Evolutionary conservation across 352 stramenopile genomes (phyloP).

Genomic region (Pythium rhizo-oryzae): DNA sequence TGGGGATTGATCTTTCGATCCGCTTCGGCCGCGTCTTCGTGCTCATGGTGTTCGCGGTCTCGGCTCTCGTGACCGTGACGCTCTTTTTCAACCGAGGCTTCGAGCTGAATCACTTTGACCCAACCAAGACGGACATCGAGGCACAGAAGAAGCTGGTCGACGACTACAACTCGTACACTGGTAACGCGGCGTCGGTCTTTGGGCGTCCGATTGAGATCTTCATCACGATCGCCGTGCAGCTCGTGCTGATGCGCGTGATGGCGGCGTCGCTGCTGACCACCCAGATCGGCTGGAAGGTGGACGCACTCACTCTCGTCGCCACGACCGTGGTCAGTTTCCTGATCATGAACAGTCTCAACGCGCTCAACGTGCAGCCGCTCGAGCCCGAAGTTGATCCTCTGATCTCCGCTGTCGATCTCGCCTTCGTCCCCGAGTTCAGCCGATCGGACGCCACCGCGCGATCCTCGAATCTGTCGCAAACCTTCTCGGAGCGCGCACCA

Average conservation of each 20-base stretch:
- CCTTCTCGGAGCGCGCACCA: background rate
- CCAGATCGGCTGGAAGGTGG: background rate
- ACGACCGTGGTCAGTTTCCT: too few relatives aligned
- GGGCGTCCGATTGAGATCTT: background rate
- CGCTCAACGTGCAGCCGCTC: slow-evolving; percentile 13
- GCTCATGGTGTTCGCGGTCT: background rate
- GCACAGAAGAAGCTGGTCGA: slow-evolving; percentile 12
- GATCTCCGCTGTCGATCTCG: background rate
- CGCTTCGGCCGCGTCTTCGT: background rate
- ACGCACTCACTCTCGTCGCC: background rate
- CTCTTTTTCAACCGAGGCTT: too few relatives aligned
- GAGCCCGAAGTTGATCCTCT: background rate
- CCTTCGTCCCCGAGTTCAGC: background rate
- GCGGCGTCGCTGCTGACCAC: background rate
- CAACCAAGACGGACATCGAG: too few relatives aligned
- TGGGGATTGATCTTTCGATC: background rate
- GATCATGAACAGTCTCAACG: slow-evolving; percentile 10
- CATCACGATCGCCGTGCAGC: background rate
- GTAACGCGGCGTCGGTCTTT: slow-evolving; percentile 4
- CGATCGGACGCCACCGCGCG: too few relatives aligned
- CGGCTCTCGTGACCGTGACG: background rate
- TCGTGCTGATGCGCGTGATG: background rate
- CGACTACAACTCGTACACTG: slow-evolving; percentile 17
- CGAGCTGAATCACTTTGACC: too few relatives aligned
- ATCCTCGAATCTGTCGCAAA: background rate